Percentiles rank a stretch among this genome's conserved stretches.
These are phyloP conservation scores for Scenedesmus sp. DNA, from an alignment of 163 green algal species.

Conservation along the genomic window DNA sequence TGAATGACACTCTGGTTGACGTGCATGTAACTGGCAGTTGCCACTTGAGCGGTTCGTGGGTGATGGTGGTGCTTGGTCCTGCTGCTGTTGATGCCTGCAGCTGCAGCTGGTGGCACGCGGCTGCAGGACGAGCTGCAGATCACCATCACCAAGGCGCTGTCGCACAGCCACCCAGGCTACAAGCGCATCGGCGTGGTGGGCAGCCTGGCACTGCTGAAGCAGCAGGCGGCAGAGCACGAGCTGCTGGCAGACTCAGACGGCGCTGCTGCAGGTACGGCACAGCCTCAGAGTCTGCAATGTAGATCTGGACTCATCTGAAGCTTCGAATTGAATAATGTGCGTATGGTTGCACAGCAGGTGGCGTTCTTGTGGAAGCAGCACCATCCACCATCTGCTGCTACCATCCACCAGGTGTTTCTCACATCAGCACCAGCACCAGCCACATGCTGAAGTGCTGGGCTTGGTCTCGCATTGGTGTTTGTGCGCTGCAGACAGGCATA, in stretches of 20 bases:
- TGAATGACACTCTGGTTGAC: too few species aligned
- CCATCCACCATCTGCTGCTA: too few species aligned
- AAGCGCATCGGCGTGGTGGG: slow-evolving; percentile 66
- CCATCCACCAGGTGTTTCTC: neutral
- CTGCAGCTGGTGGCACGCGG: slow-evolving; percentile 22
- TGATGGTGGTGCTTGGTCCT: too few species aligned
- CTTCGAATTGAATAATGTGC: too few species aligned
- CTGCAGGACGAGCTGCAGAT: slow-evolving; percentile 65
- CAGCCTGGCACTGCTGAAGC: slow-evolving; percentile 55
- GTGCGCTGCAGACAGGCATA: neutral
- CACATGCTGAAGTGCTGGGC: too few species aligned
- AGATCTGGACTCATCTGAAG: too few species aligned
- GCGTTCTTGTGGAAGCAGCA: too few species aligned
- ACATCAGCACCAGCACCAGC: neutral
- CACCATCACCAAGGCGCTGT: slow-evolving; percentile 63
- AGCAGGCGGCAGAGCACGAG: slow-evolving; percentile 32
- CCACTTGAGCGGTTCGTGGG: too few species aligned
- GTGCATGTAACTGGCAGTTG: too few species aligned
- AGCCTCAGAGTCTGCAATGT: neutral
- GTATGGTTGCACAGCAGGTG: neutral
- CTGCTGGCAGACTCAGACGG: neutral
- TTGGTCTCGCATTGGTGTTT: neutral
- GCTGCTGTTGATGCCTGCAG: neutral
- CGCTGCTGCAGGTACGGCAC: neutral
- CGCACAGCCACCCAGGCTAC: slow-evolving; percentile 47